A percentile compares a stretch with the other conserved stretches of the same genome.
Conservation (phyloP, 805 yeast species). For the Metschnikowia santaceciliae region DNA sequence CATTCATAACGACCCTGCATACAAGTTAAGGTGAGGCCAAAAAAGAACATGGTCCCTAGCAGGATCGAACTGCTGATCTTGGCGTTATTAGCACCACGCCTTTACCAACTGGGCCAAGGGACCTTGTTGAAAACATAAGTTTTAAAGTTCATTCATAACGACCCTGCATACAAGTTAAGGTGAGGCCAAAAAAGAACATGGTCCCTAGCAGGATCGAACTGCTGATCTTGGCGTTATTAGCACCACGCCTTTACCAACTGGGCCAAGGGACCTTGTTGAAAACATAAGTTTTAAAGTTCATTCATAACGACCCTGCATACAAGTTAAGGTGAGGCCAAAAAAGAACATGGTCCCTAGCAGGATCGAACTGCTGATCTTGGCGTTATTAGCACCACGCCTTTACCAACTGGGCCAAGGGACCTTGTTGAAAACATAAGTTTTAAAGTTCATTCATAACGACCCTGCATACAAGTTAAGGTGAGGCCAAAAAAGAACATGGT, state of each 20-base stretch:
- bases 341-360: slow-evolving; percentile 69
- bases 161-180: no score
- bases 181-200: slow-evolving; percentile 27
- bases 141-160: accelerated
- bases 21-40: not conserved
- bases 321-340: not conserved
- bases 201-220: slow-evolving; percentile 88
- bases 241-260: slow-evolving; percentile 53
- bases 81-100: slow-evolving; percentile 55
- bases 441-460: accelerated
- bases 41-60: slow-evolving; percentile 62
- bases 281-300: no score
- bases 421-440: slow-evolving; percentile 7
- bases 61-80: slow-evolving; percentile 85
- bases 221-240: slow-evolving; percentile 66
- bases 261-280: slow-evolving; percentile 44
- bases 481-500: slow-evolving; percentile 37
- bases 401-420: slow-evolving; percentile 55
- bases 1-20: no score
- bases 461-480: no score
- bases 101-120: slow-evolving; percentile 55
- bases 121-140: slow-evolving; percentile 19
- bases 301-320: no score
- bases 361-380: slow-evolving; percentile 83
- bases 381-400: slow-evolving; percentile 53